Base-by-base conservation (phyloP, 2,329 filamentous ascomycete species). In the Aureobasidium pullulans region DNA sequence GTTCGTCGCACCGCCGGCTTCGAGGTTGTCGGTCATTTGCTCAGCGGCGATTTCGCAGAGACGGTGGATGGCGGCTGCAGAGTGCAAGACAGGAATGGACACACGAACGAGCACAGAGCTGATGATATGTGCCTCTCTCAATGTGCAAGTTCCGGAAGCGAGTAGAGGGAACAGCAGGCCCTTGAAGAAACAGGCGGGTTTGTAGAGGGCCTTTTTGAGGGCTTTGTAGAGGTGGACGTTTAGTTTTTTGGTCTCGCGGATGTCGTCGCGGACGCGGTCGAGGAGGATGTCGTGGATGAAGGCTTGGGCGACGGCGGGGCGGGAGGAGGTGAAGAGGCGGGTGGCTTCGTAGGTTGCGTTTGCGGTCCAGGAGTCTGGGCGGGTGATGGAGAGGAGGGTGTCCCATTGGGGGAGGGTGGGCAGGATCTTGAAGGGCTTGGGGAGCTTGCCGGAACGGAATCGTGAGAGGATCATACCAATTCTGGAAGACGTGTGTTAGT, bases 391-490 rank as follows among this genome's bases (percentile, higher is more conserved):
- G 66, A 96, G 83, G 39, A 96, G 88, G 19, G 90, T 88, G 70
- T 94, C 89, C 91, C 92, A 97, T 68, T 94, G 85, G 7, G 91
- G 91, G 13, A 97, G 84, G 0, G 91, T 92, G 2, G 94, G 94
- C 8, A 99, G 82, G 64, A 97, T 91, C 75, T 97, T 97, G 81
- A 99, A 96, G 0, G 93, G 93, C 75, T 99, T 99, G 19, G 94
- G 94, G 34, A 99, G 81, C 65, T 93, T 93, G n/a, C 94, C 94
- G 13, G 89, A 93, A 75, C 96, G 96, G 79, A 96, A 97, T 64
- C 93, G 85, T 29, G 90, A 91, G 61, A 99, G 81, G 62, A 97
- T 87, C 65, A 92, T 80, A 62, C 92, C 93, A 66, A 96, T 86
- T 46, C 57, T 59, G 28, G 8, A 2, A 6, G n/a, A 7, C 5